Conservation (phyloP, 2,329 filamentous ascomycete genomes). For the Plenodomus biglobosus region DNA sequence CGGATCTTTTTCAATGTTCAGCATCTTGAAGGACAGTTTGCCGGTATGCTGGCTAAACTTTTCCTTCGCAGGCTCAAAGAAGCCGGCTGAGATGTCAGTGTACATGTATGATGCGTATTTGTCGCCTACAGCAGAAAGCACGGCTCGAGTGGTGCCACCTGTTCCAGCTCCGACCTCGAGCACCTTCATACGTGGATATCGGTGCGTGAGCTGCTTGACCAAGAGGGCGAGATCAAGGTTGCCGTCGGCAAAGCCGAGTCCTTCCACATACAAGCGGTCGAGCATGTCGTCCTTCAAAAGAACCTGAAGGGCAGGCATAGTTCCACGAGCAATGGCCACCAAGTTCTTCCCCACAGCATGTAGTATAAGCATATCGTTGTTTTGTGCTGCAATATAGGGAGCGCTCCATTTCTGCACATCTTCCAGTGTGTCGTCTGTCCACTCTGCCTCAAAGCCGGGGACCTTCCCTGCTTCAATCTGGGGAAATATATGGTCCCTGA, state of each 20-base stretch:
- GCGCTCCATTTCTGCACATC: no score
- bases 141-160: not conserved
- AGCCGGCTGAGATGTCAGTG: not conserved
- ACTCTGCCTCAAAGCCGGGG: no score
- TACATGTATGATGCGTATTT: not conserved
- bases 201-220: conserved; percentile 1
- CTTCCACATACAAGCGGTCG: conserved; percentile 2
- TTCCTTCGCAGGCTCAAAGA: not conserved
- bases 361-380: conserved; percentile 6
- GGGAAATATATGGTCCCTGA: no score
- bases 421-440: no score
- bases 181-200: conserved; percentile 7
- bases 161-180: conserved; percentile 13
- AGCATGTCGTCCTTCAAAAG: conserved; percentile 8
- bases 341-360: conserved; percentile 6
- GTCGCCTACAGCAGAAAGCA: not conserved
- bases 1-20: conserved; percentile 10
- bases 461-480: no score
- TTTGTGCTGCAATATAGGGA: no score
- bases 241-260: not conserved
- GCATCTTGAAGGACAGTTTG: conserved; percentile 3
- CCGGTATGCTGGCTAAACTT: not conserved
- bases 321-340: not conserved
- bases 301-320: not conserved
- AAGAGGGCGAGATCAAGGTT: not conserved